phyloP scores from a whole-genome alignment of 179 eudicot genomes.

The Corrigiola litoralis region DNA sequence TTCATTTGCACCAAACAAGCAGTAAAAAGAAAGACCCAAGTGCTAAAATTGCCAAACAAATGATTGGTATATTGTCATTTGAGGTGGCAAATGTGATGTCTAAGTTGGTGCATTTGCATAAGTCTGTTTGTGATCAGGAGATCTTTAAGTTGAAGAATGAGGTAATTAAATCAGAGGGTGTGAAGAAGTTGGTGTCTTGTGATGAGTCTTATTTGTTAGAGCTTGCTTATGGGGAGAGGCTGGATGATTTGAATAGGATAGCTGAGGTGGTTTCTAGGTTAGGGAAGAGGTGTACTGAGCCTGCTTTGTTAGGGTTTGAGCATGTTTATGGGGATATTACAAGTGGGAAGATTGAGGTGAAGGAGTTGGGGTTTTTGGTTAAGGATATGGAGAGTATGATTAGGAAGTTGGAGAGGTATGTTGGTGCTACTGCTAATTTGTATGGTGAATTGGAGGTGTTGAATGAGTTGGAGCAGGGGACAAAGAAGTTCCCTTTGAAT shows the following conservation, averaged over 20 bases:
- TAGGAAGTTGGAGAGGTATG: constrained; percentile 76
- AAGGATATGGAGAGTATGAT: constrained; percentile 87
- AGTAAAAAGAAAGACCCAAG: constrained; percentile 23
- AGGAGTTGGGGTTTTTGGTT: constrained; percentile 54
- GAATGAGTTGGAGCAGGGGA: constrained; percentile 59
- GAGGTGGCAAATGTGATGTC: constrained; percentile 92
- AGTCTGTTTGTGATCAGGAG: constrained; percentile 47
- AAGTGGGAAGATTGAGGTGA: constrained; percentile 47
- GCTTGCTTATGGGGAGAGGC: constrained; percentile 54
- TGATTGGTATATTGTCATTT: constrained; percentile 74
- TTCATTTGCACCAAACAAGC: constrained; percentile 30
- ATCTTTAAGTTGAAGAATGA: constrained; percentile 44
- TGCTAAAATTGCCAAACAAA: constrained; percentile 22
- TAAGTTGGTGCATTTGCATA: constrained; percentile 58
- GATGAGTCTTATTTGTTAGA: constrained; percentile 51
- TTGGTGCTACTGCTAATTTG: constrained; percentile 52
- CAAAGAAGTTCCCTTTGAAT: constrained; percentile 54
- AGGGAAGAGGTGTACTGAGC: constrained; percentile 62
- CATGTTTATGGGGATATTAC: constrained; percentile 71
- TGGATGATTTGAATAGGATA: constrained; percentile 60
- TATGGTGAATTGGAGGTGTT: constrained; percentile 70
- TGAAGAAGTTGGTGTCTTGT: constrained; percentile 44
- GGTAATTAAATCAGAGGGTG: constrained; percentile 57
- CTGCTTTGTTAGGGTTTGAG: constrained; percentile 69
- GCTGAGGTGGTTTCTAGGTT: constrained; percentile 68